Conservation (phyloP, 345 rosid species). For the Gossypium australe region DNA sequence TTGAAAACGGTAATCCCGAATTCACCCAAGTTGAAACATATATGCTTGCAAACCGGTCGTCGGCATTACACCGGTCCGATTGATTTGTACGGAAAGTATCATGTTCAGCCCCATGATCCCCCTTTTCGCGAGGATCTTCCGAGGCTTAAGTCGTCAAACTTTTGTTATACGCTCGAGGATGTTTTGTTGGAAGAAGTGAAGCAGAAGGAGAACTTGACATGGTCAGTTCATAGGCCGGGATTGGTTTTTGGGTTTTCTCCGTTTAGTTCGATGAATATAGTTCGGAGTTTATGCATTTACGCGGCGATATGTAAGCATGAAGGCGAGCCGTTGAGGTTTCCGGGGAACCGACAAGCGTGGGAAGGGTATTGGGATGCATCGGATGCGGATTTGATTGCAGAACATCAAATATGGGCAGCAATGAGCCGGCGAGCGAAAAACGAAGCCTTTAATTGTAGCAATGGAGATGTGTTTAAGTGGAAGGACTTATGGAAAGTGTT, state of each 20-base stretch:
- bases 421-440: constrained; percentile 26
- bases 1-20: constrained; percentile 32
- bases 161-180: constrained; percentile 33
- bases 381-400: constrained; percentile 40
- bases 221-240: constrained; percentile 44
- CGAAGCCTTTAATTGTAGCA: constrained; percentile 33
- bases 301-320: constrained; percentile 42
- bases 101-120: constrained; percentile 28
- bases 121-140: constrained; percentile 41
- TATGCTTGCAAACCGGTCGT: constrained; percentile 40
- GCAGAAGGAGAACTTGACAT: constrained; percentile 30
- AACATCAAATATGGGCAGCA: constrained; percentile 41
- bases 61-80: constrained; percentile 34
- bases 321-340: constrained; percentile 30
- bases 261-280: constrained; percentile 29
- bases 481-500: constrained; percentile 34
- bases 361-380: constrained; percentile 28
- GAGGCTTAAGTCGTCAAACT: constrained; percentile 24
- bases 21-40: constrained; percentile 33
- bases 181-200: constrained; percentile 26
- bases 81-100: constrained; percentile 16
- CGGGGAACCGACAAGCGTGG: constrained; percentile 33
- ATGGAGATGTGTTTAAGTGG: constrained; percentile 41
- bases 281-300: constrained; percentile 29
- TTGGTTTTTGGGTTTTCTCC: constrained; percentile 35